Evolutionary conservation across 1,139 yeast genomes (phyloP), one percentile per base, ranked within the genome.

Genomic region (Spathaspora sp.): DNA sequence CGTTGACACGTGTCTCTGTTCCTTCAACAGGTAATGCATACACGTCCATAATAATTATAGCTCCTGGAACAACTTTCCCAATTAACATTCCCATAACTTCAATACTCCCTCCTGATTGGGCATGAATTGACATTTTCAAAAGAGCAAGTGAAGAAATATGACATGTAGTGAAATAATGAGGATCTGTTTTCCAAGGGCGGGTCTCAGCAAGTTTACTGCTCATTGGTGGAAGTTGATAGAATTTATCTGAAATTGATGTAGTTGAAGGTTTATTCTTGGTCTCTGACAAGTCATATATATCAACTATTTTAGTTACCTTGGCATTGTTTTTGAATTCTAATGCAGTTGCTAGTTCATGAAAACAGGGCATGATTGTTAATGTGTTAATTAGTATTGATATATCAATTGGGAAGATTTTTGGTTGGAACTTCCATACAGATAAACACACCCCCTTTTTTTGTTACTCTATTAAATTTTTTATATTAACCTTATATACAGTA

Each of bases 1-100:
- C 98, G 64, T 93, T 93, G 27, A 93, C 99, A 47, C 98, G 67
- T 0, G 97, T 89, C 62, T 93, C 98, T 0, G 98, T 90, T 1
- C 98, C 98, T 64, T 89, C 95, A 1, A 91, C 97, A 0, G 98
- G 98, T 41, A 93, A 68, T 5, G 91, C 84, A 62, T 87, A 93
- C 4, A 84, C 85, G 61, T 91, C 97, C 76, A 84, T 76, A 0
- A 93, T 86, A 2, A 89, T 77, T 51, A 93, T 80, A 11, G 79
- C 74, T 40, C 76, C 67, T 1, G 72, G 78, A 2, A 75, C 65
- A 9, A 88, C 76, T 54, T 84, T 84, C 0, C 98, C 98, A 0
- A 93, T 81, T 65, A 93, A 74, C 85, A 90, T 86, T 3, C 98
- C 98, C 98, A 93, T 91, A 11, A 93, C 82, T 62, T 93, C 99